A percentile compares a stretch with the other conserved stretches of the same genome.
These are phyloP conservation scores for Thalassia testudinum DNA, from an alignment of 116 monocot species.

Conservation along the genomic window DNA sequence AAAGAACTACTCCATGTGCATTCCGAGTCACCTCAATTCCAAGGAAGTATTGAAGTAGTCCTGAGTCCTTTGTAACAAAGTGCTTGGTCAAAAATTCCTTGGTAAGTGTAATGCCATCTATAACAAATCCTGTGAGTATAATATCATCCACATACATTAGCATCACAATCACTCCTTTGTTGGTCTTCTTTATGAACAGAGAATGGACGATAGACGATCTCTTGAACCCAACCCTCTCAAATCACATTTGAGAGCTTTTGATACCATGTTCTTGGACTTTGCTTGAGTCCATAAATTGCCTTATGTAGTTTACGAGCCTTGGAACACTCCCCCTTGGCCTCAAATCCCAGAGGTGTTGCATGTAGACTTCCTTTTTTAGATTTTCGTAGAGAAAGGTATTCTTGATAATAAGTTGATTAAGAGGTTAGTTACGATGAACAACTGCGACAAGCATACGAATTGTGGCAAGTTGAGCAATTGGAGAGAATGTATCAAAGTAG, in stretches of 20 bases:
- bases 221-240: neutral
- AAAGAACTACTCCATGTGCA: too few relatives aligned
- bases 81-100: too few relatives aligned
- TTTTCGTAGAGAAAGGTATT: constrained; percentile 1
- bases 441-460: neutral
- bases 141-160: too few relatives aligned
- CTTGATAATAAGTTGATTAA: neutral
- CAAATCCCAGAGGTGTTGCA: neutral
- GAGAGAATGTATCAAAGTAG: neutral
- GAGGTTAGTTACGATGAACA: neutral
- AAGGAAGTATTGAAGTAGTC: too few relatives aligned
- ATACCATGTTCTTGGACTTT: constrained; percentile 1
- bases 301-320: neutral
- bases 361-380: neutral
- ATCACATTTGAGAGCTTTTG: neutral
- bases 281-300: neutral
- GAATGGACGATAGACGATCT: neutral
- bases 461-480: neutral
- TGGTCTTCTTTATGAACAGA: neutral
- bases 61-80: too few relatives aligned
- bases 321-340: neutral
- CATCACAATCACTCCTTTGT: too few relatives aligned
- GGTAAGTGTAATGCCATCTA: too few relatives aligned
- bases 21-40: too few relatives aligned
- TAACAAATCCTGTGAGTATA: too few relatives aligned